Evolutionary conservation across 106 monocot species (phyloP).

Genomic region (Acorus gramineus): DNA sequence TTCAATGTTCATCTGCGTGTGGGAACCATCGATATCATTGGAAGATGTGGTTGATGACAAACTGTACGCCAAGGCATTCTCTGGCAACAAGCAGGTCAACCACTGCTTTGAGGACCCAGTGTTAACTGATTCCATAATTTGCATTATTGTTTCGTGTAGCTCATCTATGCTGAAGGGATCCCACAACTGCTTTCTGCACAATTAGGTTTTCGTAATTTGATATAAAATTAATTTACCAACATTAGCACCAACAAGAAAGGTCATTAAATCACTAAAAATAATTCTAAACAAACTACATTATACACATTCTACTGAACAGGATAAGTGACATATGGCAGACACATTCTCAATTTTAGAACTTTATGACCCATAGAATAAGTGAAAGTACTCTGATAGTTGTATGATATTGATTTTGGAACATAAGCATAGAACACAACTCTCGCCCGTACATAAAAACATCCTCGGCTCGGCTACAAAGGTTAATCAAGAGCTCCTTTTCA

Average conservation of each 20-base stretch:
- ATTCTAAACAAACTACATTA: not conserved
- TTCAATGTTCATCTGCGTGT: conserved; percentile 41
- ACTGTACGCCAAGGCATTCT: conserved; percentile 49
- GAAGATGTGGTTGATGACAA: conserved; percentile 41
- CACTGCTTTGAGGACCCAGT: conserved; percentile 42
- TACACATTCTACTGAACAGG: too few species aligned
- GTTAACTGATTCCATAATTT: conserved; percentile 67
- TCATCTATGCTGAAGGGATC: conserved; percentile 43
- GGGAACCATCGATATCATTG: conserved; percentile 40
- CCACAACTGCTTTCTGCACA: conserved; percentile 65
- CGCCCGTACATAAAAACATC: too few species aligned
- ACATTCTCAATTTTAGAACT: too few species aligned
- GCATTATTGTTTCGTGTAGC: conserved; percentile 44
- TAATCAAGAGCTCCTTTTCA: too few species aligned
- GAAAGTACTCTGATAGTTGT: too few species aligned
- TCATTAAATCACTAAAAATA: not conserved
- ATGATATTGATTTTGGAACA: too few species aligned
- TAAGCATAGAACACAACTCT: too few species aligned
- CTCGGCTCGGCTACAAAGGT: too few species aligned
- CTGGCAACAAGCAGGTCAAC: conserved; percentile 64
- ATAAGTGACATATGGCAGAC: too few species aligned
- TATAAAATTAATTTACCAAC: not conserved
- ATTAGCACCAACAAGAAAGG: too few species aligned
- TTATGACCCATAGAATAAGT: too few species aligned
- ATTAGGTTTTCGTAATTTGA: not conserved